A percentile compares a stretch with the other conserved stretches of the same genome.
Conservation (phyloP, 495 filamentous ascomycete genomes). For the Penicillium coprophilum region DNA sequence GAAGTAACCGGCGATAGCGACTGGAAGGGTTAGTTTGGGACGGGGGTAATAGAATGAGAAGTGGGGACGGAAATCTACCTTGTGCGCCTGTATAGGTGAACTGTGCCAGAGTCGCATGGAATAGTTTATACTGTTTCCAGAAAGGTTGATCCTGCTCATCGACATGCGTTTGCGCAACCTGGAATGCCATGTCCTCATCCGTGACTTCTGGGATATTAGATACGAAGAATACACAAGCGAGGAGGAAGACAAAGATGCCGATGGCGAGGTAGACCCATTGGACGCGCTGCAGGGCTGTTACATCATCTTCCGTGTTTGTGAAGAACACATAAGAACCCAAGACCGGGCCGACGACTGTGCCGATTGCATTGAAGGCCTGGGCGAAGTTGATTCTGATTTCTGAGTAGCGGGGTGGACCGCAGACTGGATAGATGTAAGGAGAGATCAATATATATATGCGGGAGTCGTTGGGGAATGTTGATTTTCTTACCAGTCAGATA, state of each 20-base stretch:
- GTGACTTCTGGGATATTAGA: conserved; percentile 56
- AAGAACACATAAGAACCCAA: conserved; percentile 72
- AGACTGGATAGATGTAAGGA: conserved; percentile 33
- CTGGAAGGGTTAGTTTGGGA: conserved; percentile 23
- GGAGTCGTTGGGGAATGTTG: neutral
- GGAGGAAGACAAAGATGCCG: conserved; percentile 66
- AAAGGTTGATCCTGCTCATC: conserved; percentile 47
- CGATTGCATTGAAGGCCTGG: conserved; percentile 67
- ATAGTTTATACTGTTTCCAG: conserved; percentile 53
- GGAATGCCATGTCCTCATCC: conserved; percentile 57
- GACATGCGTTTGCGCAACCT: conserved; percentile 45
- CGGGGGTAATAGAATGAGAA: neutral
- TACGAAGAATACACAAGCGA: conserved; percentile 49
- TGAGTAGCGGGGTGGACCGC: conserved; percentile 51
- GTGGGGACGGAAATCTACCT: conserved; percentile 24
- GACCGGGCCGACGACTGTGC: conserved; percentile 63
- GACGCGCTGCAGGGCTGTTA: conserved; percentile 51
- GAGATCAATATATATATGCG: neutral
- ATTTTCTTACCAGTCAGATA: conserved; percentile 47
- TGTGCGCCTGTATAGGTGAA: conserved; percentile 75
- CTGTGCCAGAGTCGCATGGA: conserved; percentile 65
- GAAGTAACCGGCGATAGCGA: conserved; percentile 68
- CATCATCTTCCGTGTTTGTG: conserved; percentile 49
- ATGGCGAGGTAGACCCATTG: conserved; percentile 78
- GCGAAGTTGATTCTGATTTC: conserved; percentile 64